Percentiles rank a stretch among this genome's conserved stretches.
Conservation (phyloP, 202 grass and related monocot genomes). For the Bolboschoenoplectus hybrid region DNA sequence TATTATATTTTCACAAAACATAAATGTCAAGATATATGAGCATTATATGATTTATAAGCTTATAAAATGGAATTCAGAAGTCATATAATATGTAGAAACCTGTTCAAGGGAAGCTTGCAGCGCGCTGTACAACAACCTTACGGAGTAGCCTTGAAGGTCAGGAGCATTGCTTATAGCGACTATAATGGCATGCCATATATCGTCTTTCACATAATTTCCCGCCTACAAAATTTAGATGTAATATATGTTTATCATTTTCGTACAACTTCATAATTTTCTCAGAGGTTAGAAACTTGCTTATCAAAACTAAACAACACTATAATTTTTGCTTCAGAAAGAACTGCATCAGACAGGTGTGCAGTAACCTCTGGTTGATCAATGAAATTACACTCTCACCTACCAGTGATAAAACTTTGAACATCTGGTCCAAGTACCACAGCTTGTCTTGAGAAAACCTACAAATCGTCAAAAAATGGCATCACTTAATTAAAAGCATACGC, state of each 20-base stretch:
- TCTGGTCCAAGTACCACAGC: conserved; percentile 95
- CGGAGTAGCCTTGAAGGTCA: conserved; percentile 98
- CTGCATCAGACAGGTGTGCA: neutral
- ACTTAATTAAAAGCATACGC: conserved; percentile 28
- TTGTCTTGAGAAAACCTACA: conserved; percentile 96
- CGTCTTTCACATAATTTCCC: conserved; percentile 91
- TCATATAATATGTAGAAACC: conserved; percentile 49
- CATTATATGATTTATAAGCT: conserved; percentile 35
- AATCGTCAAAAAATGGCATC: conserved; percentile 28
- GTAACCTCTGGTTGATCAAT: conserved; percentile 8
- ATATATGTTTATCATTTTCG: conserved; percentile 36
- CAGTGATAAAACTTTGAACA: conserved; percentile 97
- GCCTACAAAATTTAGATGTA: conserved; percentile 53
- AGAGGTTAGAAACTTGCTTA: neutral
- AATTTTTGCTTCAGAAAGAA: conserved; percentile 13
- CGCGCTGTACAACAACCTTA: conserved; percentile 82
- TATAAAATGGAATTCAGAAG: conserved; percentile 39
- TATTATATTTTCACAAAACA: conserved; percentile 41
- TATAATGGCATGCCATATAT: conserved; percentile 95
- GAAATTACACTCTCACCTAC: conserved; percentile 58
- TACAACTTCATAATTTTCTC: conserved; percentile 7
- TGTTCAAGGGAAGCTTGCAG: conserved; percentile 70
- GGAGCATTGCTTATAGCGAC: conserved; percentile 87
- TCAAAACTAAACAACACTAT: conserved; percentile 8
- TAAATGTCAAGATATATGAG: conserved; percentile 40